Evolutionary conservation across 768 basidiomycete genomes (phyloP), one percentile per base, ranked within the genome.

Genomic region (Hirschioporus abietinus): DNA sequence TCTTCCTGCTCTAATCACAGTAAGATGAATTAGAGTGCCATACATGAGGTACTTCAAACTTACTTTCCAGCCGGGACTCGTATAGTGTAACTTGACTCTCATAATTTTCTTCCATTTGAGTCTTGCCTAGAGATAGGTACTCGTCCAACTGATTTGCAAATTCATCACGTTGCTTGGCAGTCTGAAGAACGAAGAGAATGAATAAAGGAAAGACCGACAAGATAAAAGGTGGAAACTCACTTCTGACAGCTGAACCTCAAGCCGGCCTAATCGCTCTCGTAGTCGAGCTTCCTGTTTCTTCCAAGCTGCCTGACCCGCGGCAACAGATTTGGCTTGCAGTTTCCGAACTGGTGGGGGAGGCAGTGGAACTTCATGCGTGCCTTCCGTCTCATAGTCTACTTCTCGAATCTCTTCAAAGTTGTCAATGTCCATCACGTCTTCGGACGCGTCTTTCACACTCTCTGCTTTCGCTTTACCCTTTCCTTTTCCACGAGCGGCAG

Each of bases 31-130:
- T 35, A 64, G 24, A 15, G 30, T 42, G 12, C 20, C 18, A 20
- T n/a, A 35, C 64, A 62, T 20, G 58, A 30, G 15, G 15, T 36
- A 30, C 10, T 60, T 25, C 61, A 52, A 63, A 65, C 79, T 65
- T 72, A 90, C 92, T 83, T 73, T 82, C 79, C 24, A 84, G 74
- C 27, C 80, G 79, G 0, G 80, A 80, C 63, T 89, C 82, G 66
- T 84, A 84, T 64, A 85, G 83, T 20, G 78, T 72, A 52, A 80
- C 79, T 64, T 84, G 78, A 17, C 84, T 79, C 66, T 80, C 78
- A 63, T 87, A 72, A 17, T 82, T 72, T 66, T 81, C 77, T 70
- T 93, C 91, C 30, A 89, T 77, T 67, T 92, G 92, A 6, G 90
- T 90, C 57, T 80, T 74, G 60, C 89, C 84, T 57, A 87, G 76